These are phyloP conservation scores for Hypholoma sublateritium DNA, from an alignment of 768 basidiomycete species.

Conservation along the genomic window DNA sequence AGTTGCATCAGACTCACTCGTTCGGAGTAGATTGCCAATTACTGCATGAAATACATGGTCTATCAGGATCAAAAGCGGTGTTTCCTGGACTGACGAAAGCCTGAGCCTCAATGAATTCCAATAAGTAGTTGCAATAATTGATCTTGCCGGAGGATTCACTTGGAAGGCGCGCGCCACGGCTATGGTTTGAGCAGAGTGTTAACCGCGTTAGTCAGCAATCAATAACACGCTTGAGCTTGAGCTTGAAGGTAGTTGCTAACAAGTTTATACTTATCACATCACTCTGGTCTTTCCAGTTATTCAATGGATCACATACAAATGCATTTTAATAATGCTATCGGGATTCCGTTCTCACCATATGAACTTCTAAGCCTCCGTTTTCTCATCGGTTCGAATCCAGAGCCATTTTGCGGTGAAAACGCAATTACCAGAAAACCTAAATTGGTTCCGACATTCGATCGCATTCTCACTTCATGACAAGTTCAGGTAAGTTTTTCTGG, in stretches of 20 bases:
- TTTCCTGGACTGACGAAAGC: no score
- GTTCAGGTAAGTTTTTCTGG: conserved; percentile 1
- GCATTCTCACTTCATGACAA: not conserved
- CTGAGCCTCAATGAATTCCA: no score
- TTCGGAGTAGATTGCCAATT: no score
- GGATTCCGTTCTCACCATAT: not conserved
- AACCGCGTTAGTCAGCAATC: not conserved
- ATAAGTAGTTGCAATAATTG: no score
- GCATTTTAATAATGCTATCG: not conserved
- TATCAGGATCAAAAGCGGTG: no score
- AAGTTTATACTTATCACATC: not conserved
- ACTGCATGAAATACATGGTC: no score
- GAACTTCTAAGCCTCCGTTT: not conserved
- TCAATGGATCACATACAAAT: not conserved
- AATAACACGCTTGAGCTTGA: no score
- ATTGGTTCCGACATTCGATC: conserved; percentile 3
- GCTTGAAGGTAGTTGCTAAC: not conserved
- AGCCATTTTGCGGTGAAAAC: not conserved
- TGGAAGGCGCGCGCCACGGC: no score
- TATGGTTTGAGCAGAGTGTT: no score
- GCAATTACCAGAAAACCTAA: not conserved
- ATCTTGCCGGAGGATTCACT: no score
- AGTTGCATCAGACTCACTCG: no score
- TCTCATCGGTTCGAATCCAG: not conserved
- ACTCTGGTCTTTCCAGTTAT: not conserved